phyloP scores from a whole-genome alignment of 768 basidiomycete genomes.

The Termitomyces eurrhizus region DNA sequence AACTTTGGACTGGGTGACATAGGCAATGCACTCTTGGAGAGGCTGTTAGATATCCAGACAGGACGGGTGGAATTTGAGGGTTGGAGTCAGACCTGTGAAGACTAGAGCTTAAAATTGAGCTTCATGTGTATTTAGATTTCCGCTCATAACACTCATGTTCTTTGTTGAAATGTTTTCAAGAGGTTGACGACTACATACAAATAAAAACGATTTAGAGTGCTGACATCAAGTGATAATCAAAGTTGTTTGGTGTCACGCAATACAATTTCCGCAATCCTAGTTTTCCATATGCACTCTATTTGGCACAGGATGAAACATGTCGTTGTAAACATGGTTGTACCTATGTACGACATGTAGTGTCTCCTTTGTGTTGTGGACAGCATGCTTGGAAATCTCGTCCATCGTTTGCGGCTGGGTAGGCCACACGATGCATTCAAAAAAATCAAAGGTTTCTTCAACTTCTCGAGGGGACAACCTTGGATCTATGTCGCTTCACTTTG shows the following conservation, averaged over 20 bases:
- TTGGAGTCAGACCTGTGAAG: conserved; percentile 52
- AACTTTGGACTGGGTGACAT: conserved; percentile 47
- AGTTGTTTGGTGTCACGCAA: neutral
- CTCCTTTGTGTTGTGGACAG: conserved; percentile 2
- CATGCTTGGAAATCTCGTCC: conserved; percentile 1
- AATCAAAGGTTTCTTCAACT: conserved; percentile 39
- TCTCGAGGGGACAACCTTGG: conserved; percentile 42
- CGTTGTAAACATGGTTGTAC: neutral
- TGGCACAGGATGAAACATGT: neutral
- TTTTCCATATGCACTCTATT: neutral
- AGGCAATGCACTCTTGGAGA: conserved; percentile 58
- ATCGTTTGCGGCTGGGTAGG: conserved; percentile 21
- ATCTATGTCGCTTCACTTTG: conserved; percentile 33
- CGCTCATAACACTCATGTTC: neutral
- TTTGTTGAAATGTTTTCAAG: neutral
- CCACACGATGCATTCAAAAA: conserved; percentile 23
- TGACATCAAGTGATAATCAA: neutral
- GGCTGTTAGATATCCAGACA: conserved; percentile 69
- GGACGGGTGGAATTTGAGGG: conserved; percentile 57
- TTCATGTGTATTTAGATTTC: neutral
- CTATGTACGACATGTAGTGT: conserved; percentile 1
- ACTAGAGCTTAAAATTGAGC: neutral
- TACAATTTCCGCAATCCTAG: neutral
- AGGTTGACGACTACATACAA: neutral
- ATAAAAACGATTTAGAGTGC: no score